A percentile compares a stretch with the other conserved stretches of the same genome.
Evolutionary conservation across 352 stramenopile genomes (phyloP).

Genomic region (Phytopythium chamaehyphon): DNA sequence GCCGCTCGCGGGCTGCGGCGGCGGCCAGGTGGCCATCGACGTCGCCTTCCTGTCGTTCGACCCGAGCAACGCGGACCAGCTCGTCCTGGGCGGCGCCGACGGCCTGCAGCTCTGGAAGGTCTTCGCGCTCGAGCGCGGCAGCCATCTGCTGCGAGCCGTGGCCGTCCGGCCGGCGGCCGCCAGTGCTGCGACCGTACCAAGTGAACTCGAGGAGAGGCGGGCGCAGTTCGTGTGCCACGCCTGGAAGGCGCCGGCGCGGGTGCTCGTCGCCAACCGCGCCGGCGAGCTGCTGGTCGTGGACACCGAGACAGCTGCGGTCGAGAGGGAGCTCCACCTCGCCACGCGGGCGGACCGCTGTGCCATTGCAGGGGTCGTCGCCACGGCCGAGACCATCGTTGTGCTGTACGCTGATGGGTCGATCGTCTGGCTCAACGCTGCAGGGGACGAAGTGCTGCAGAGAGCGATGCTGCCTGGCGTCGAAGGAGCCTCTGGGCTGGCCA

Average conservation of each 20-base stretch:
- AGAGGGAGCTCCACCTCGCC: constrained; percentile 28
- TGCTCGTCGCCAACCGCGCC: constrained; percentile 46
- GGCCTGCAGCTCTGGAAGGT: constrained; percentile 71
- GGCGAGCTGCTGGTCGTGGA: constrained; percentile 61
- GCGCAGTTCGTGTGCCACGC: constrained; percentile 47
- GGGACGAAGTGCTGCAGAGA: constrained; percentile 39
- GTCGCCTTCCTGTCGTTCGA: constrained; percentile 68
- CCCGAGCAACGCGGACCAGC: constrained; percentile 47
- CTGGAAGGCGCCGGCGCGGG: constrained; percentile 41
- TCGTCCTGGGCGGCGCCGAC: constrained; percentile 57
- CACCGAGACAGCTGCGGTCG: constrained; percentile 16
- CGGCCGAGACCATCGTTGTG: constrained; percentile 42
- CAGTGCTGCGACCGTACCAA: not conserved
- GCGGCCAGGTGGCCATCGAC: constrained; percentile 17
- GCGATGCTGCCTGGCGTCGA: constrained; percentile 20
- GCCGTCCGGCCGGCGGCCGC: not conserved
- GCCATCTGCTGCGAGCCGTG: constrained; percentile 24
- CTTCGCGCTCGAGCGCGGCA: constrained; percentile 30
- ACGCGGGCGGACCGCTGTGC: constrained; percentile 26
- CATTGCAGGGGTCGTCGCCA: constrained; percentile 49
- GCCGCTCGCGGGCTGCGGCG: constrained; percentile 43
- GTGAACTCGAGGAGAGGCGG: constrained; percentile 35
- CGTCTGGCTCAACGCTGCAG: constrained; percentile 40
- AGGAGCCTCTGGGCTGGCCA: not conserved
- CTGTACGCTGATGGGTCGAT: constrained; percentile 46